phyloP scores from a whole-genome alignment of 2,329 filamentous ascomycete genomes.

The Parafenestella ontariensis region DNA sequence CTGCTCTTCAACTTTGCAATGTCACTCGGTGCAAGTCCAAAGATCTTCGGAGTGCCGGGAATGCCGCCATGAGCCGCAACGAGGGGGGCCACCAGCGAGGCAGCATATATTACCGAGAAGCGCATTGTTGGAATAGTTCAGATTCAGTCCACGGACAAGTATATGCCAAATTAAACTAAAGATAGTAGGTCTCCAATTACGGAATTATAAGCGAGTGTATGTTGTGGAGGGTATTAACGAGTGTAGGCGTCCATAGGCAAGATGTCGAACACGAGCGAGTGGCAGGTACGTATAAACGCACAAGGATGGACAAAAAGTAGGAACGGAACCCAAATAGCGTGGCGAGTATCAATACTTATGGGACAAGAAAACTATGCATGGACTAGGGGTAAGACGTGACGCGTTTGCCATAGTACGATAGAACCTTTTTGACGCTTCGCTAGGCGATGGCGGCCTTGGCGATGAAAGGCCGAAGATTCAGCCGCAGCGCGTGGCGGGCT shows the following conservation, averaged over 20 bases:
- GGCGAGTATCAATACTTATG: neutral
- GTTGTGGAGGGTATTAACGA: conserved; percentile 4
- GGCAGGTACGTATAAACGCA: conserved; percentile 13
- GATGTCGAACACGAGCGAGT: conserved; percentile 21
- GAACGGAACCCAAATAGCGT: neutral
- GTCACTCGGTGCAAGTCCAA: conserved; percentile 35
- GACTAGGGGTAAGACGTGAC: conserved; percentile 5
- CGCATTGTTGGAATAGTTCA: conserved; percentile 32
- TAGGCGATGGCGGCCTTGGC: conserved; percentile 18
- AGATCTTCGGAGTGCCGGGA: conserved; percentile 41
- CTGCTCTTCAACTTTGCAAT: conserved; percentile 30
- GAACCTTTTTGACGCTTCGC: conserved; percentile 1
- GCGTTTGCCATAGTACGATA: conserved; percentile 7
- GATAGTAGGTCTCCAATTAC: neutral
- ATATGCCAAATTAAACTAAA: conserved; percentile 1
- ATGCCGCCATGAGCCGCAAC: conserved; percentile 41
- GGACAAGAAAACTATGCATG: neutral
- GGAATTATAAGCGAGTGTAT: conserved; percentile 11
- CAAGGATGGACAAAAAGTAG: conserved; percentile 15
- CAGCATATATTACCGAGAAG: conserved; percentile 38
- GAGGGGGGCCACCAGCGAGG: conserved; percentile 35
- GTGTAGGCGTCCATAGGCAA: conserved; percentile 5
- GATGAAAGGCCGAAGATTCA: conserved; percentile 2
- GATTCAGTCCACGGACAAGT: neutral
- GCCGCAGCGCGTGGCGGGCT: conserved; percentile 13